Evolutionary conservation across 192 early-diverging fungal species (phyloP).

Genomic region (Coemansia sp.): DNA sequence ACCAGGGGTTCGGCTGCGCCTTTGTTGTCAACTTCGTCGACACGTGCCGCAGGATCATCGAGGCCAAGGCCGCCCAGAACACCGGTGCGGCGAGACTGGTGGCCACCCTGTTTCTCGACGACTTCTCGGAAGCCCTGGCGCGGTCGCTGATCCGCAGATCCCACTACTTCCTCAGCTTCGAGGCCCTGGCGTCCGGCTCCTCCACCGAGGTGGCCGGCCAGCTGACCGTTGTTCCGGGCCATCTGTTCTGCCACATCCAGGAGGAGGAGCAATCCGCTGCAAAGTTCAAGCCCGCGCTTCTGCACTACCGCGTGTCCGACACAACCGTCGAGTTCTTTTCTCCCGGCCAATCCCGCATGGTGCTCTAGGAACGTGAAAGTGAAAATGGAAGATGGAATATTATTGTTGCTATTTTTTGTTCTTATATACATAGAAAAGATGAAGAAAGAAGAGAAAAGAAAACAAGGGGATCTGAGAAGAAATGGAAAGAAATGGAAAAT

Average conservation of each 20-base stretch:
- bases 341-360: conserved; percentile 45
- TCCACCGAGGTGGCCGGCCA: conserved; percentile 45
- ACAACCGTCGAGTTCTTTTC: conserved; percentile 47
- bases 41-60: conserved; percentile 30
- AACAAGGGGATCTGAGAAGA: not conserved
- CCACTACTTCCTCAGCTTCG: conserved; percentile 37
- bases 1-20: conserved; percentile 14
- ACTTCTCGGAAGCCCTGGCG: conserved; percentile 22
- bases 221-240: conserved; percentile 40
- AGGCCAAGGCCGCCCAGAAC: not conserved
- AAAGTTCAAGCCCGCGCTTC: conserved; percentile 28
- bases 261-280: not conserved
- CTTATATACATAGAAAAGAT: conserved; percentile 1
- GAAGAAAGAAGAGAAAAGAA: not conserved
- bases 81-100: conserved; percentile 13
- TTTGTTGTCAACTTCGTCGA: conserved; percentile 14
- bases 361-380: conserved; percentile 11
- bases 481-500: too few relatives aligned
- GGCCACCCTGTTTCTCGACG: conserved; percentile 33
- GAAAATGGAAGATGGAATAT: not conserved
- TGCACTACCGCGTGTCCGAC: conserved; percentile 42
- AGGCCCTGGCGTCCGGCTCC: conserved; percentile 29
- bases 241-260: conserved; percentile 35
- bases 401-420: not conserved
- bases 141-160: conserved; percentile 20